phyloP scores from a whole-genome alignment of 352 stramenopile genomes.

The Phytophthora citrophthora region DNA sequence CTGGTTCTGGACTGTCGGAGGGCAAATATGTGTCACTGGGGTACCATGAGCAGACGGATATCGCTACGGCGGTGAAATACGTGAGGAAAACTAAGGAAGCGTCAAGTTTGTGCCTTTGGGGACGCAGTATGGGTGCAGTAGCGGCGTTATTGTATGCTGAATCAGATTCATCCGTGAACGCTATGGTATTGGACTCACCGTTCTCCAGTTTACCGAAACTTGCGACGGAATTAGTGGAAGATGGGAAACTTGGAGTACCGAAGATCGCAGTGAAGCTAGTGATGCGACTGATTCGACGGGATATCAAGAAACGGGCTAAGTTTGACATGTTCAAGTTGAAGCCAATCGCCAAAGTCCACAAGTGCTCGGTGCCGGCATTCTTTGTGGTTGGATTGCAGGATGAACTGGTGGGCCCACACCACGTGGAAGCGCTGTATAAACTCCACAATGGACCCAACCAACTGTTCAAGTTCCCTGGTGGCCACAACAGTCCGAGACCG shows the following conservation, averaged over 20 bases:
- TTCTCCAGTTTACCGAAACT: constrained; percentile 81
- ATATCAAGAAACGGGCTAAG: constrained; percentile 83
- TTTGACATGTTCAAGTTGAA: constrained; percentile 92
- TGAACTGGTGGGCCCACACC: constrained; percentile 79
- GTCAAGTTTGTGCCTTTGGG: constrained; percentile 78
- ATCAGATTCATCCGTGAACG: constrained; percentile 61
- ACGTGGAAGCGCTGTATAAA: constrained; percentile 76
- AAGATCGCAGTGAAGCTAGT: constrained; percentile 86
- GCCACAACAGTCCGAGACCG: constrained; percentile 80
- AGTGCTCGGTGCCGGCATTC: constrained; percentile 78
- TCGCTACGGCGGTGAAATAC: constrained; percentile 75
- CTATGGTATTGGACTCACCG: constrained; percentile 85
- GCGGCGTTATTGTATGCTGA: constrained; percentile 74
- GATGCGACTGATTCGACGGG: constrained; percentile 77
- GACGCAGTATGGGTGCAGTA: constrained; percentile 83
- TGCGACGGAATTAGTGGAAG: constrained; percentile 78
- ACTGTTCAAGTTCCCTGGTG: constrained; percentile 79
- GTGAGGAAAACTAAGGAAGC: constrained; percentile 54
- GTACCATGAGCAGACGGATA: constrained; percentile 79
- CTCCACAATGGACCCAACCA: constrained; percentile 82
- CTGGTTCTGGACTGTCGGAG: constrained; percentile 74
- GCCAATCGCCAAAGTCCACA: constrained; percentile 72
- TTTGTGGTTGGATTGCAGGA: constrained; percentile 82
- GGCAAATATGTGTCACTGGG: constrained; percentile 88
- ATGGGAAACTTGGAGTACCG: constrained; percentile 82